Conservation (phyloP, 257 asterid genomes). For the Leptodermis oblonga region DNA sequence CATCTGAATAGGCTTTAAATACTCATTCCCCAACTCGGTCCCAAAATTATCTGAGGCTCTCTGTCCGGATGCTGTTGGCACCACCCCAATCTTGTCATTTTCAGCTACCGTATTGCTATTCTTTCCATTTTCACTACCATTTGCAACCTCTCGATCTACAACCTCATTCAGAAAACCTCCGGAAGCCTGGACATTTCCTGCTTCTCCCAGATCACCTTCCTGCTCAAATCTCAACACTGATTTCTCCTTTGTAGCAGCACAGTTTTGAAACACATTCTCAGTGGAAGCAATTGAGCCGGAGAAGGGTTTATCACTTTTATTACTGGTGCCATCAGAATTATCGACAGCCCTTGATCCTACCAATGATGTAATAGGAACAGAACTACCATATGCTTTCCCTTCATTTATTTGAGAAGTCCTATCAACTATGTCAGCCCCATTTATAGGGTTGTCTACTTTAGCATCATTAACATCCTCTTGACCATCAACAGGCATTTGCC, state of each 20-base stretch:
- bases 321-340: background rate
- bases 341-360: background rate
- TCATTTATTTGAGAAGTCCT: conserved; percentile 2
- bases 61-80: conserved; percentile 5
- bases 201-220: conserved; percentile 8
- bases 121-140: conserved; percentile 5
- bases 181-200: conserved; percentile 9
- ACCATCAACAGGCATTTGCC: conserved; percentile 6
- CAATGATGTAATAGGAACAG: background rate
- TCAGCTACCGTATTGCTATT: background rate
- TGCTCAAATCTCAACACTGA: conserved; percentile 12
- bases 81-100: conserved; percentile 15
- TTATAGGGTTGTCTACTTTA: conserved; percentile 4
- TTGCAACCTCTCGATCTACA: conserved; percentile 4
- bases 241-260: conserved; percentile 5
- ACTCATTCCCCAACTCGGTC: conserved; percentile 24
- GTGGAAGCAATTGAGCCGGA: background rate
- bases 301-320: background rate
- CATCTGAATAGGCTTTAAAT: conserved; percentile 24
- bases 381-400: background rate
- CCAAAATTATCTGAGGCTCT: conserved; percentile 10
- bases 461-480: conserved; percentile 14
- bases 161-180: background rate
- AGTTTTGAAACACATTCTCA: conserved; percentile 3
- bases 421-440: background rate